These are phyloP conservation scores for Papiliotrema terrestris DNA, from an alignment of 1,284 basidiomycete species.

Conservation along the genomic window DNA sequence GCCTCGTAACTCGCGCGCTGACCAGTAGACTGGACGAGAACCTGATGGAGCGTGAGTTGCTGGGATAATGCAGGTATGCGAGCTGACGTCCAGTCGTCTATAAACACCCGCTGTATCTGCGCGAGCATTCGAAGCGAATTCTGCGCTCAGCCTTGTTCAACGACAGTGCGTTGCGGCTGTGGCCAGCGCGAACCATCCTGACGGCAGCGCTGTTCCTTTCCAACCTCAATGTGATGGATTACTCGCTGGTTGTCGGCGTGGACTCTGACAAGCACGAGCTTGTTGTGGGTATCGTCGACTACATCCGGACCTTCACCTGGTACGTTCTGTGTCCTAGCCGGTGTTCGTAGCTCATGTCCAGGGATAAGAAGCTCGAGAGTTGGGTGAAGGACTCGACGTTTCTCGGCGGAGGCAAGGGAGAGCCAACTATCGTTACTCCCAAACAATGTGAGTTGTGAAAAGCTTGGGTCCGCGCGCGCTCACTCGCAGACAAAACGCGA, in stretches of 20 bases:
- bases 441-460: conserved; percentile 42
- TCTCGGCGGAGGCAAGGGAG: conserved; percentile 73
- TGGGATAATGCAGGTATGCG: neutral
- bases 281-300: conserved; percentile 89
- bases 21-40: conserved; percentile 49
- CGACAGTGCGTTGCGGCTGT: conserved; percentile 62
- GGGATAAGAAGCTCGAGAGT: conserved; percentile 97
- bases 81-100: conserved; percentile 30
- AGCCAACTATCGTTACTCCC: conserved; percentile 84
- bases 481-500: conserved; percentile 67
- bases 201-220: conserved; percentile 65
- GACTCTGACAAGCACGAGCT: conserved; percentile 77
- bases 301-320: conserved; percentile 43
- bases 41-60: conserved; percentile 43
- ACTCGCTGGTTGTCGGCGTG: conserved; percentile 92
- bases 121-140: conserved; percentile 92
- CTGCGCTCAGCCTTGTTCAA: conserved; percentile 86
- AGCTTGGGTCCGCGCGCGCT: neutral
- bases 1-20: neutral
- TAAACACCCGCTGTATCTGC: conserved; percentile 78
- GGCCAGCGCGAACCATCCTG: neutral
- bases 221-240: conserved; percentile 98
- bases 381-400: conserved; percentile 95
- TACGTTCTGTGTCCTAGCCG: neutral
- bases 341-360: conserved; percentile 1